A percentile compares a stretch with the other conserved stretches of the same genome.
These are phyloP conservation scores for Ophiocordyceps australis DNA, from an alignment of 2,329 filamentous ascomycete species.

Conservation along the genomic window DNA sequence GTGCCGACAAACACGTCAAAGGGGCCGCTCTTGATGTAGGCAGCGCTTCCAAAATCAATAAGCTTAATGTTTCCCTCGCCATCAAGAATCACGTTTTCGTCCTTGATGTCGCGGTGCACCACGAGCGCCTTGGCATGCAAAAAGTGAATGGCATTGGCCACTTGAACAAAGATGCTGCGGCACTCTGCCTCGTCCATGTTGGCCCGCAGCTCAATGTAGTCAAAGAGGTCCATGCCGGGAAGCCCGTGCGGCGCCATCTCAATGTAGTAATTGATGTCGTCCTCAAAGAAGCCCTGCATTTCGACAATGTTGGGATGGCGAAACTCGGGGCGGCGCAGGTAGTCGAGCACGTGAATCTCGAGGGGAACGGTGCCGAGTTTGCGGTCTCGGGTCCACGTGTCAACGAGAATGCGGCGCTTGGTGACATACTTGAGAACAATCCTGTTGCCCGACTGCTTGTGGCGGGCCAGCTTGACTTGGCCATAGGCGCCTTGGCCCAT, in stretches of 20 bases:
- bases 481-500: conserved; percentile 98
- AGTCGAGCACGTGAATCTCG: conserved; percentile 94
- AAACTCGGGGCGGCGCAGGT: conserved; percentile 57
- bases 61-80: conserved; percentile 91
- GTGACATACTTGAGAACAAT: conserved; percentile 96
- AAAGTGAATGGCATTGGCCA: conserved; percentile 77
- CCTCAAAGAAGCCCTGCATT: conserved; percentile 59
- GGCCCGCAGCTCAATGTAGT: conserved; percentile 90
- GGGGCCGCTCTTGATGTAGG: conserved; percentile 94
- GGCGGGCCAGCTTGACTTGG: conserved; percentile 84
- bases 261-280: conserved; percentile 91
- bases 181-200: conserved; percentile 96
- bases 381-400: conserved; percentile 94
- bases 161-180: conserved; percentile 87
- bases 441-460: conserved; percentile 65
- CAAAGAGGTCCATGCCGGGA: conserved; percentile 95
- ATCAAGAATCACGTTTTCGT: conserved; percentile 93
- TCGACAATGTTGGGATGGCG: conserved; percentile 53
- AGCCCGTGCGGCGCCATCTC: conserved; percentile 93
- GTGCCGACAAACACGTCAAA: conserved; percentile 99
- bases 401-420: conserved; percentile 87
- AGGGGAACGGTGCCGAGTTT: conserved; percentile 85
- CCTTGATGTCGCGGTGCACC: conserved; percentile 96
- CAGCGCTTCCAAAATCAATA: conserved; percentile 94
- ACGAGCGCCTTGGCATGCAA: conserved; percentile 80